A percentile compares a stretch with the other conserved stretches of the same genome.
phyloP scores from a whole-genome alignment of 306 rosid species.

The Ziziphus jujuba region DNA sequence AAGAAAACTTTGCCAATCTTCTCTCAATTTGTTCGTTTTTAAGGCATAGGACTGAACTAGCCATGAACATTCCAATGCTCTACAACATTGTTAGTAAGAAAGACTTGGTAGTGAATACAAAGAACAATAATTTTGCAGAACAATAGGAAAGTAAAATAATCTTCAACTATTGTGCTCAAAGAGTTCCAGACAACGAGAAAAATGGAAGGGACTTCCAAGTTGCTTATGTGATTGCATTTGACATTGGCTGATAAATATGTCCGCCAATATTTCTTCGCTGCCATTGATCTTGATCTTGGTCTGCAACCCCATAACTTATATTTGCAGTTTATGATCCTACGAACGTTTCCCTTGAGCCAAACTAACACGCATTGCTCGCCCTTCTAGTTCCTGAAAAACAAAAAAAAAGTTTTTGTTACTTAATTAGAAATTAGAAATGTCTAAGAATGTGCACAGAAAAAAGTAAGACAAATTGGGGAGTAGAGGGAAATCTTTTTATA shows the following conservation, averaged over 20 bases:
- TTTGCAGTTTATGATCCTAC: conserved; percentile 18
- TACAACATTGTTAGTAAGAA: no score
- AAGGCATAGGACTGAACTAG: no score
- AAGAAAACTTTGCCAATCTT: no score
- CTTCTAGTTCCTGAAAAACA: conserved; percentile 73
- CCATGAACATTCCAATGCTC: no score
- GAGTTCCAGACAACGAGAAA: conserved; percentile 22
- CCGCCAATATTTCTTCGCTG: conserved; percentile 26
- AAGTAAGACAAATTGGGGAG: not conserved
- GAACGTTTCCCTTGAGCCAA: conserved; percentile 87
- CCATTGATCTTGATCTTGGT: conserved; percentile 26
- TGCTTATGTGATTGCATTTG: conserved; percentile 20
- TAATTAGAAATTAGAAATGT: conserved; percentile 6
- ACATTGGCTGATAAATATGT: conserved; percentile 16
- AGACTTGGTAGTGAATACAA: not conserved
- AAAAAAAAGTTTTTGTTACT: conserved; percentile 1
- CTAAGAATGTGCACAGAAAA: not conserved
- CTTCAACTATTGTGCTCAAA: conserved; percentile 19
- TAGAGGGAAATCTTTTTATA: conserved; percentile 23
- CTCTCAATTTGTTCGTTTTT: no score
- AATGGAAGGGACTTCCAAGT: conserved; percentile 26
- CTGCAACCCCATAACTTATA: conserved; percentile 5
- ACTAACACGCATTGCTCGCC: conserved; percentile 76
- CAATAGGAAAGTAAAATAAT: conserved; percentile 3
- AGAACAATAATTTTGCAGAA: not conserved